A percentile compares a stretch with the other conserved stretches of the same genome.
These are phyloP conservation scores for Psilocybe cubensis DNA, from an alignment of 768 basidiomycete species.

Conservation along the genomic window DNA sequence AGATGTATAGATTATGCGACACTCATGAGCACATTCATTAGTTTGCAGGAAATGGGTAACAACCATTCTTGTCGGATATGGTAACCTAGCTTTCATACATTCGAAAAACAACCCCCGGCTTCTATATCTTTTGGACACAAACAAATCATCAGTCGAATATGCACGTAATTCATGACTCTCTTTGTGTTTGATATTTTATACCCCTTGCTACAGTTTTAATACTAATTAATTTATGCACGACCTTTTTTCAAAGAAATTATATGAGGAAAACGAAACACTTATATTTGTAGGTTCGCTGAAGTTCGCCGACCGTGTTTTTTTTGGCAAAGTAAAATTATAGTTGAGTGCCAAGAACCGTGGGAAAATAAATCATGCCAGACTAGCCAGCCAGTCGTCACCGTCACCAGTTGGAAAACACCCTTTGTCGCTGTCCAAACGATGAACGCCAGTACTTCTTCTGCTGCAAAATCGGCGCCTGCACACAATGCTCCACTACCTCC, in stretches of 20 bases:
- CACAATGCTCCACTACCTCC: conserved; percentile 79
- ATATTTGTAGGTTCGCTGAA: too few species aligned
- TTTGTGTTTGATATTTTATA: background rate
- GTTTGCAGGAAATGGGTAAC: too few species aligned
- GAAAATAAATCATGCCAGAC: background rate
- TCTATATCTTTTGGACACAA: background rate
- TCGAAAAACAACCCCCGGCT: too few species aligned
- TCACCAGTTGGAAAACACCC: too few species aligned
- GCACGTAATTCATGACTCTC: background rate
- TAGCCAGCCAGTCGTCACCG: background rate
- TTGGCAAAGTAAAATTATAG: background rate
- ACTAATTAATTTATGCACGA: background rate
- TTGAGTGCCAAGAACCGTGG: background rate
- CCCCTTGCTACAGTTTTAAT: background rate
- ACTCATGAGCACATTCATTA: too few species aligned
- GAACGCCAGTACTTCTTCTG: conserved; percentile 44
- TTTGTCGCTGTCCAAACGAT: conserved; percentile 23
- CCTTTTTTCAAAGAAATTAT: background rate
- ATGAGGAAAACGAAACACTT: too few species aligned
- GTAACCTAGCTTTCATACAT: too few species aligned
- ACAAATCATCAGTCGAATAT: background rate
- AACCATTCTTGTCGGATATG: too few species aligned
- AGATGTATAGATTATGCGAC: background rate
- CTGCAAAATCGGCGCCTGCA: conserved; percentile 56
- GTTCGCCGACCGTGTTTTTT: too few species aligned